Base-by-base conservation (phyloP, 1,139 yeast species). In the Hansenula lynferdii region DNA sequence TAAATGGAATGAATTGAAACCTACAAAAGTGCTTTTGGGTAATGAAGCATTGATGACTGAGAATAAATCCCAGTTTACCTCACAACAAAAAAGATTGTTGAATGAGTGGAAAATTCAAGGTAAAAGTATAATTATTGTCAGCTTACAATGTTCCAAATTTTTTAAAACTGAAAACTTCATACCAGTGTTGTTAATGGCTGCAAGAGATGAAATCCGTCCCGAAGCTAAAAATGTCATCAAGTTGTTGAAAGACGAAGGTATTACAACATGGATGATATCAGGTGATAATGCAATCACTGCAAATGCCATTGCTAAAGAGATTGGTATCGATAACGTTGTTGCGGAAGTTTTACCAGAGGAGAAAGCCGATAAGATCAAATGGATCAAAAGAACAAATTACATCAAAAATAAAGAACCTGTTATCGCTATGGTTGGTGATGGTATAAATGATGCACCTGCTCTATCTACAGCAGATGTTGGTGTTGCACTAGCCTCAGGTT, bases 341-440 rank as follows among this genome's bases (percentile, higher is more conserved):
- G 81, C 89, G 19, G 86, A 79, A 35, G 92, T 85, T 7, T 62
- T 84, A 28, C 94, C 94, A 0, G 76, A 77, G 39, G 85, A 80
- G 42, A 85, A 85, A 57, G 82, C 85, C 18, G 71, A 67, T 11
- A 73, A 74, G 50, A 65, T 85, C 29, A 65, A 70, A 47, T 64
- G 70, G 65, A 65, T 85, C 18, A 83, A 80, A 50, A 57, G 56
- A 15, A 58, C 63, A 6, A 56, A 52, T 38, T 49, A 54, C 5
- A 53, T 54, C 5, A 35, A 39, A 8, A 45, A 45, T 17, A 42
- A 42, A 21, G 40, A 45, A 2, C 54, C 60, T 4, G 43, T 38
- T 10, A 37, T 49, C 22, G 80, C 80, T 0, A 76, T 77, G 82
- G 72, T 77, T 22, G 83, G 83, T 11, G 83, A 77, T 56, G 83